These are phyloP conservation scores for Hypocrella siamensis DNA, from an alignment of 2,329 filamentous ascomycete genomes.

Conservation along the genomic window DNA sequence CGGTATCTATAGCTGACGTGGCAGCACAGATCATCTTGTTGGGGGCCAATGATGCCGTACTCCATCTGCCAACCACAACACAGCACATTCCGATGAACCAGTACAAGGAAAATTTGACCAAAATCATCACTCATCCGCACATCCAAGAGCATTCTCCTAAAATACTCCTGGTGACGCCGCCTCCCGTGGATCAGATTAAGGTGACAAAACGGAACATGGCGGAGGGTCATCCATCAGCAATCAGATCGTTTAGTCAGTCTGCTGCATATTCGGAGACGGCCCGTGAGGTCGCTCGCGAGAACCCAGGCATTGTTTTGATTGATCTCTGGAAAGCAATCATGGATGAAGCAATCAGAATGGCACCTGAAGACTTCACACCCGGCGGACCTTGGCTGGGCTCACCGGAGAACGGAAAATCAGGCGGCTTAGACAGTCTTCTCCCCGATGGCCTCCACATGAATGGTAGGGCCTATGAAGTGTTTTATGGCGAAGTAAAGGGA, in stretches of 20 bases:
- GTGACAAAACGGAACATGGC: conserved; percentile 30
- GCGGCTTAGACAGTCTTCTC: conserved; percentile 34
- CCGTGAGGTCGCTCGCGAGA: conserved; percentile 51
- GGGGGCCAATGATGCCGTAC: conserved; percentile 77
- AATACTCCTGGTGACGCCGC: conserved; percentile 67
- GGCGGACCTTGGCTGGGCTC: conserved; percentile 33
- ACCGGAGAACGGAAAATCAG: conserved; percentile 30
- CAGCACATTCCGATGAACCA: conserved; percentile 68
- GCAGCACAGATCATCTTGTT: conserved; percentile 55
- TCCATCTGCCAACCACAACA: conserved; percentile 42
- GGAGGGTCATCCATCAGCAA: conserved; percentile 26
- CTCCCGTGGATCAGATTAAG: conserved; percentile 67
- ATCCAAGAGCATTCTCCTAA: conserved; percentile 55
- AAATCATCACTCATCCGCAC: conserved; percentile 56
- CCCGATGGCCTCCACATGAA: conserved; percentile 43
- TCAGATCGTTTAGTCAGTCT: conserved; percentile 30
- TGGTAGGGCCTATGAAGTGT: conserved; percentile 34
- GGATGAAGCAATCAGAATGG: conserved; percentile 46
- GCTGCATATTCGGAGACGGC: conserved; percentile 43
- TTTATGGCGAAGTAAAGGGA: conserved; percentile 31
- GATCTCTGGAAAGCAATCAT: conserved; percentile 74
- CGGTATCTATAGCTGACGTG: background rate
- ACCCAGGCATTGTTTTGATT: conserved; percentile 52
- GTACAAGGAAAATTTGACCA: conserved; percentile 57
- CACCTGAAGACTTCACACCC: conserved; percentile 37